Percentiles rank a stretch among this genome's conserved stretches.
These are phyloP conservation scores for Hordeum pubiflorum DNA, from an alignment of 202 grass and related monocot species.

Conservation along the genomic window DNA sequence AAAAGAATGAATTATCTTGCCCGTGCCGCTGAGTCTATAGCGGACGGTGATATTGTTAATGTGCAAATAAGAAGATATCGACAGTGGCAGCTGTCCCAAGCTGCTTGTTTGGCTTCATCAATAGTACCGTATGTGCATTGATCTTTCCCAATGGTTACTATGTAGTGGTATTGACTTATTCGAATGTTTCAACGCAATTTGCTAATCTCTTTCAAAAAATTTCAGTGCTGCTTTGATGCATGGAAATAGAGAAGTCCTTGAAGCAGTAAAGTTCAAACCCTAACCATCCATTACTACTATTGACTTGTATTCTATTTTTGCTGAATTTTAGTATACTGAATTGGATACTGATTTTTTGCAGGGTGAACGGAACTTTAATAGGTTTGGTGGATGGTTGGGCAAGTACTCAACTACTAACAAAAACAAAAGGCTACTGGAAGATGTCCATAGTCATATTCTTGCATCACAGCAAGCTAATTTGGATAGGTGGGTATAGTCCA, in stretches of 20 bases:
- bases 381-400: conserved; percentile 97
- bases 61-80: conserved; percentile 98
- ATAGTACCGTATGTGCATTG: conserved; percentile 81
- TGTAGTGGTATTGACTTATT: conserved; percentile 13
- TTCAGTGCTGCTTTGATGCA: conserved; percentile 86
- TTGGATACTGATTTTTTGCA: conserved; percentile 34
- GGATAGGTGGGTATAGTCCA: conserved; percentile 49
- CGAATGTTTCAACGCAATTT: not conserved
- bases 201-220: conserved; percentile 29
- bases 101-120: conserved; percentile 81
- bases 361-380: conserved; percentile 97
- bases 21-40: conserved; percentile 76
- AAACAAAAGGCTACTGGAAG: conserved; percentile 86
- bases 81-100: conserved; percentile 94
- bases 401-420: conserved; percentile 90
- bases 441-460: conserved; percentile 87
- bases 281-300: not conserved
- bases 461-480: conserved; percentile 77
- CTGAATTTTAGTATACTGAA: conserved; percentile 8
- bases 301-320: conserved; percentile 22
- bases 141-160: not conserved
- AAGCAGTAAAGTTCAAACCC: conserved; percentile 58
- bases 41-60: conserved; percentile 89
- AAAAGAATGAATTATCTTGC: conserved; percentile 90
- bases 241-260: conserved; percentile 77